phyloP scores from a whole-genome alignment of 148 eudicot genomes.

The Amaranthus hypochondriacus region DNA sequence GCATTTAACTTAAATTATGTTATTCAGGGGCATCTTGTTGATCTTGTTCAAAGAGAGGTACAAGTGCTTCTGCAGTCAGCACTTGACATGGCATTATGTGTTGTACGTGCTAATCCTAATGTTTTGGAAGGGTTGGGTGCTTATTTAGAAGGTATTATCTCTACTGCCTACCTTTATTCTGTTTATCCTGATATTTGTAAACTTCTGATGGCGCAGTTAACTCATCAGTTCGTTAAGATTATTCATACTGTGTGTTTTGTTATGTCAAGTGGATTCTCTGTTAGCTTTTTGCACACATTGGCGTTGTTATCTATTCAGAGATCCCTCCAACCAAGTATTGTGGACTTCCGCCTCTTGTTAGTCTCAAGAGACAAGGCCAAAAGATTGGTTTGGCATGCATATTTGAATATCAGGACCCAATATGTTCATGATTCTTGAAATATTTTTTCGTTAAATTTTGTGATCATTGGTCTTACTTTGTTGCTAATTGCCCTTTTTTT shows the following conservation, averaged over 20 bases:
- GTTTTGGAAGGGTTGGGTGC: slow-evolving; percentile 97
- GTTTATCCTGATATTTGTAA: not conserved
- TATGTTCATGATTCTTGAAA: not conserved
- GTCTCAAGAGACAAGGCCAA: not conserved
- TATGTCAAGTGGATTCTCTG: not conserved
- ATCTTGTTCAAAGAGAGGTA: slow-evolving; percentile 90
- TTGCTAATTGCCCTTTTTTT: not conserved
- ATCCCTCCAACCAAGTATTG: not conserved
- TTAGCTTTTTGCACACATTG: not conserved
- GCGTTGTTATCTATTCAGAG: not conserved
- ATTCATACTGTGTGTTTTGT: not conserved
- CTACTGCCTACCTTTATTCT: not conserved
- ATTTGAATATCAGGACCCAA: not conserved
- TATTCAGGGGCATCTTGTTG: slow-evolving; percentile 80
- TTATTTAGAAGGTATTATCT: slow-evolving; percentile 75
- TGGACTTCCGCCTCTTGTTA: not conserved
- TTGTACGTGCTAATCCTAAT: slow-evolving; percentile 80
- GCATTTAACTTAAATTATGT: slow-evolving; percentile 12
- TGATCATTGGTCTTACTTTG: not conserved
- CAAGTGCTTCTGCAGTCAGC: slow-evolving; percentile 77
- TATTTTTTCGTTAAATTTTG: not conserved
- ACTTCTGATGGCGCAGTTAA: not conserved
- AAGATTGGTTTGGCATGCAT: not conserved
- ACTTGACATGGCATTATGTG: slow-evolving; percentile 74
- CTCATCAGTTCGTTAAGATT: no score